Percentiles rank a stretch among this genome's conserved stretches.
These are phyloP conservation scores for Melocanna baccifera DNA, from an alignment of 176 grass and related monocot genomes.

Conservation along the genomic window DNA sequence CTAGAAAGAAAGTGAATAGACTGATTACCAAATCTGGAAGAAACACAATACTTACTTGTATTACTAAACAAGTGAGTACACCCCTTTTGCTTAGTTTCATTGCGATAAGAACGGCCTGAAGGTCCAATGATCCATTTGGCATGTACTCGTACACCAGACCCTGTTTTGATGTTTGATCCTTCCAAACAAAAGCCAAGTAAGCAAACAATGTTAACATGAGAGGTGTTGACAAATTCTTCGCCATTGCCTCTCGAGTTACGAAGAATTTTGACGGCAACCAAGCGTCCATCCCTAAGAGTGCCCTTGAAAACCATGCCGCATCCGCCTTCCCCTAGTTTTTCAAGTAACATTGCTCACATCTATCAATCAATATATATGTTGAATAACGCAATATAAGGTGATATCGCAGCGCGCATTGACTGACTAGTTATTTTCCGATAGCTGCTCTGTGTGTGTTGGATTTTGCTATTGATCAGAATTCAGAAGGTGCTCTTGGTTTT, in stretches of 20 bases:
- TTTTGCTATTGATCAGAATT: background rate
- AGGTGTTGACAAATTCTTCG: constrained; percentile 6
- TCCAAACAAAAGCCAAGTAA: constrained; percentile 24
- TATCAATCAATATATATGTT: too few species aligned
- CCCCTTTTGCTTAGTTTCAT: background rate
- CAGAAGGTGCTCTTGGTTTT: background rate
- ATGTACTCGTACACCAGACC: constrained; percentile 44
- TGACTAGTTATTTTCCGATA: background rate
- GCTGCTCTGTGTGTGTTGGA: background rate
- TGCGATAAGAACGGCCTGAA: background rate
- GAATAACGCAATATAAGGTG: background rate
- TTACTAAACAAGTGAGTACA: background rate
- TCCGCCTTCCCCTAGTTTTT: constrained; percentile 13
- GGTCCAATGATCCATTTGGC: constrained; percentile 56
- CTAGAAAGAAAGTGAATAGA: background rate
- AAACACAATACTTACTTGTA: background rate
- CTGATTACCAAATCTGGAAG: background rate
- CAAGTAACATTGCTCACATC: background rate
- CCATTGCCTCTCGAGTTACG: background rate
- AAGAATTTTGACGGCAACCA: constrained; percentile 9
- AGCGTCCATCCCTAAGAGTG: background rate
- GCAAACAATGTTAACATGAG: constrained; percentile 28
- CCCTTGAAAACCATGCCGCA: constrained; percentile 13
- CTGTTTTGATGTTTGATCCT: constrained; percentile 15
- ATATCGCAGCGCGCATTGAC: background rate